phyloP scores from a whole-genome alignment of 2,329 filamentous ascomycete genomes.

The Neonectria sp. region DNA sequence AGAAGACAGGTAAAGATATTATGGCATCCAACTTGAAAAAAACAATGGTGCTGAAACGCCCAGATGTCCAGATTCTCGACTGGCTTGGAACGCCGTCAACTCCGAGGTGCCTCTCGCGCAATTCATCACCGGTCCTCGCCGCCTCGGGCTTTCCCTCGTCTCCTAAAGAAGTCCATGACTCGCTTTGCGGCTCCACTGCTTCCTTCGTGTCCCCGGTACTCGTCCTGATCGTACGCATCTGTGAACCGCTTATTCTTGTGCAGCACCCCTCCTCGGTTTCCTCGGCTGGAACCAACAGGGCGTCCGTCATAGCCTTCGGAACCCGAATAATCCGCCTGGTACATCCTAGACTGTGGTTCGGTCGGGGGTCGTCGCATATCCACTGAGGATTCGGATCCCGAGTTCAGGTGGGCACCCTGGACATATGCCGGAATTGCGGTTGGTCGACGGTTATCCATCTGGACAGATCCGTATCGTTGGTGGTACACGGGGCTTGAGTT shows the following conservation, averaged over 20 bases:
- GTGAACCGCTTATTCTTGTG: constrained; percentile 92
- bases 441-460: constrained; percentile 57
- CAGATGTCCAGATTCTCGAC: constrained; percentile 43
- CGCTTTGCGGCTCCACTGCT: constrained; percentile 90
- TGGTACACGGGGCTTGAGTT: constrained; percentile 57
- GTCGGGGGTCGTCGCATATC: constrained; percentile 62
- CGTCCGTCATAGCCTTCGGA: constrained; percentile 61
- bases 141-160: constrained; percentile 83
- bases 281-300: constrained; percentile 55
- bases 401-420: constrained; percentile 61
- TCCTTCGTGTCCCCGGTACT: constrained; percentile 78
- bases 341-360: constrained; percentile 58
- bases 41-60: constrained; percentile 43
- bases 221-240: constrained; percentile 87
- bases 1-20: constrained; percentile 46
- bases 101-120: constrained; percentile 38
- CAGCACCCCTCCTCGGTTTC: constrained; percentile 71
- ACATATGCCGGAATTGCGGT: constrained; percentile 64
- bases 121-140: constrained; percentile 66
- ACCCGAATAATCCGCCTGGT: constrained; percentile 60
- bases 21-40: constrained; percentile 46
- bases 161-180: constrained; percentile 98
- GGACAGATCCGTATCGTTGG: constrained; percentile 58
- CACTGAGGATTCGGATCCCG: constrained; percentile 69
- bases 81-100: constrained; percentile 43